Base-by-base conservation (phyloP, 306 rosid genomes). In the Morella rubra region DNA sequence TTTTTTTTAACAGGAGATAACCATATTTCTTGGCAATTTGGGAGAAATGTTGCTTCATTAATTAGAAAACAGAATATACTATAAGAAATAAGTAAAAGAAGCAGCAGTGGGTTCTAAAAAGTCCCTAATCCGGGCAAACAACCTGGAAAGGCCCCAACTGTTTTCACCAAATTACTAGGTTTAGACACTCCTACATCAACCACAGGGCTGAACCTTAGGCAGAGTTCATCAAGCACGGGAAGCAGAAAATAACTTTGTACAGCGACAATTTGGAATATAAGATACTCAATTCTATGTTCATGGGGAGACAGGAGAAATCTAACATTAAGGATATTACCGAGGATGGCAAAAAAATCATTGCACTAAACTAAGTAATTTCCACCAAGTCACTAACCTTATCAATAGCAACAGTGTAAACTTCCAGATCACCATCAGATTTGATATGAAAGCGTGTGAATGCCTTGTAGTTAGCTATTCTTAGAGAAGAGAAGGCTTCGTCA, bases 401-500 rank as follows among this genome's bases (percentile, higher is more conserved):
- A 51, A 96, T 93, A 1, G 99, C 99, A 46, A 96, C 89, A 58
- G 99, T 92, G 76, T 41, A 92, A 83, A 96, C 99, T 91, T 95
- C 98, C 50, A 95, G 96, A 90, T 92, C 90, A 5, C 98, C 99
- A 15, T 83, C 82, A 18, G 81, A 51, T 8, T 75, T 86, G 74
- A 95, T 84, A 87, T 88, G 98, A 74, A 95, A 92, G 19, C 99
- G 88, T 47, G 99, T 89, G 87, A 95, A 95, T 60, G 99, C 58
- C 77, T 95, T 92, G 85, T 92, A 95, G 73, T 95, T 92, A 47
- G 99, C 99, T 73, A 95, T 95, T 80, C 98, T 87, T 45, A 95
- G 90, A 18, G 99, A 95, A 0, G 99, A 95, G 84, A 95, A 95
- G 74, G 99, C 99, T 86, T 95, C 99, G 55, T 95, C 98, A 2